Conservation (phyloP, 805 yeast species). For the Saturnispora gosingensis region DNA sequence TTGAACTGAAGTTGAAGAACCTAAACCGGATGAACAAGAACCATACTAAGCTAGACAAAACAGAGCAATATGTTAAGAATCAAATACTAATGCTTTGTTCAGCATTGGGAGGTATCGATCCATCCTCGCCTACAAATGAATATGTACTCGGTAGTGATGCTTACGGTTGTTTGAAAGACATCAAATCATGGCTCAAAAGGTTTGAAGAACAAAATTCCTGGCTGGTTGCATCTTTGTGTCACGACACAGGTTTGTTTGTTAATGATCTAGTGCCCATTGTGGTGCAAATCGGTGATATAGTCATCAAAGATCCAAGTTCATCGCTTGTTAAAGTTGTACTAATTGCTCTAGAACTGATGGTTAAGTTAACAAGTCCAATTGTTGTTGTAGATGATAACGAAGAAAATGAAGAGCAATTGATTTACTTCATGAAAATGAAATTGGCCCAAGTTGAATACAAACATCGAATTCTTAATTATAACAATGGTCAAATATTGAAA, state of each 20-base stretch:
- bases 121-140: conserved; percentile 29
- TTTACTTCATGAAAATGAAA: conserved; percentile 49
- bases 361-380: conserved; percentile 80
- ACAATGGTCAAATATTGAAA: conserved; percentile 53
- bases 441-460: conserved; percentile 67
- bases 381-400: conserved; percentile 44
- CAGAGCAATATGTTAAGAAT: conserved; percentile 42
- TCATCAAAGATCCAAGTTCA: background rate
- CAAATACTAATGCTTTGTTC: conserved; percentile 75
- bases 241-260: conserved; percentile 63
- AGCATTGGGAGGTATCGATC: conserved; percentile 87
- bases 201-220: conserved; percentile 70
- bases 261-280: conserved; percentile 71
- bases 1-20: background rate
- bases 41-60: conserved; percentile 9
- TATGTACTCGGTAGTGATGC: conserved; percentile 88
- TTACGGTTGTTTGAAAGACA: conserved; percentile 72
- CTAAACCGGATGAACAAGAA: background rate
- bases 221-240: conserved; percentile 84
- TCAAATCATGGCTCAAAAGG: conserved; percentile 77
- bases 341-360: conserved; percentile 57
- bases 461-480: conserved; percentile 47
- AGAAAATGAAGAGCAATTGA: conserved; percentile 48
- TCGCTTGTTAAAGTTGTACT: background rate
- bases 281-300: conserved; percentile 33